Base-by-base conservation (phyloP, 257 asterid species). In the Hygrophila difformis region DNA sequence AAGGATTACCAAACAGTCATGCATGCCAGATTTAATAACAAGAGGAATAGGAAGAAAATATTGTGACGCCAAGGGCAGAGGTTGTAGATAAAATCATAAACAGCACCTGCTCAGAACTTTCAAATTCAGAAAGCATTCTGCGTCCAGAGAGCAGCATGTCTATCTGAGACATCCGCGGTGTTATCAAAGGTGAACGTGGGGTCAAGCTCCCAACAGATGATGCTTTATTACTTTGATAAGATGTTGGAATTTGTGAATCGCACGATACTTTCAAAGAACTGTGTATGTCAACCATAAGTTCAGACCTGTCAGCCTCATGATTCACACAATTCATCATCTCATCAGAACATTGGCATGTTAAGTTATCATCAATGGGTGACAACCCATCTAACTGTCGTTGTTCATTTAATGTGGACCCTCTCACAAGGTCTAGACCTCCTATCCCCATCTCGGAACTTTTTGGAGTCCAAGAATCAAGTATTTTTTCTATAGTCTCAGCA, bases 151-250 rank as follows among this genome's bases (percentile, higher is more conserved):
- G 66, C 43, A 89, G 64, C 56, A 79, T 45, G 66, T 84, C 97
- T 50, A 79, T 75, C 64, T 84, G 97, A 56, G 75, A 67, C 67
- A 60, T 79, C 45, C 93, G 61, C 52, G 97, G 97, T 47, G 97
- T 89, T 55, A 69, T 48, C 68, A 85, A 59, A 36, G 98, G 98
- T 33, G 98, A 85, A 59, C 83, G 84, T 1, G 98, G 98, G 21
- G 94, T 91, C 75, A 80, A 69, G 68, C 87, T 78, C 61, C 80
- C 95, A 42, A 67, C 74, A 29, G 91, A 67, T 47, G 88, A 72
- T 55, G 80, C 65, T 44, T 45, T 77, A 79, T 61, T 81, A 63
- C 67, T 53, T 46, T 56, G 64, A 48, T 61, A 69, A 44, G 80
- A 76, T 58, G 64, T 65, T 44, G 52, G 60, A 17, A 53, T 60